Evolutionary conservation across 2,329 filamentous ascomycete genomes (phyloP), one percentile per base, ranked within the genome.

Genomic region (Sclerotinia glacialis): DNA sequence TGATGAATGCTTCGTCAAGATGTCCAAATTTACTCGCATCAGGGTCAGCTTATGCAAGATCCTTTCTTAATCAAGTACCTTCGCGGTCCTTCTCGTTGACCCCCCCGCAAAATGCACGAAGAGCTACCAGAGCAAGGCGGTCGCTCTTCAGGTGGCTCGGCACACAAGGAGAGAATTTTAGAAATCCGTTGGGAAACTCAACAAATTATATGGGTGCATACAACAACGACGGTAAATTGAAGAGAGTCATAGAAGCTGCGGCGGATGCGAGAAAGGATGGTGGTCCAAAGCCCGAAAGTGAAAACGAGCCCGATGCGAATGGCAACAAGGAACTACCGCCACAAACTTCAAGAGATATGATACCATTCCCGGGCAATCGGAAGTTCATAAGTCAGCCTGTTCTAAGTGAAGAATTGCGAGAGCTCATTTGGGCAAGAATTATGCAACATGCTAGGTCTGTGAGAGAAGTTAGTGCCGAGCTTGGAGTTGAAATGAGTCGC

Each of bases 401-500:
- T 4, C 78, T 91, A 71, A 88, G 86, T 65, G 87, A 89, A 73
- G 83, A 85, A 60, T 75, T 90, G 49, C 80, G 87, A 68, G 85
- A 89, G 70, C 82, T 85, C 69, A 87, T 92, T 46, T 89, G 88
- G 76, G 74, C 79, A 23, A 80, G 81, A 64, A 83, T 90, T 26
- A 83, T 84, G 69, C 77, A 78, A 23, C 76, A 83, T 53, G 84
- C 84, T 59, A 79, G 82, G 72, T 86, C 85, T 68, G 80, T 91
- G 9, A 80, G 85, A 58, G 82, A 86, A 63, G 87, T 89, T 60
- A 90, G 87, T 78, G 83, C 85, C 1, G 80, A 85, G 67, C 80
- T 87, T 71, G 83, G 83, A 37, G 83, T 91, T 23, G 88, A 89
- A 73, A 87, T 91, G 80, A 84, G 86, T 75, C 82, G 89, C 72